These are phyloP conservation scores for Rosa chinensis DNA, from an alignment of 306 rosid genomes.

Conservation along the genomic window DNA sequence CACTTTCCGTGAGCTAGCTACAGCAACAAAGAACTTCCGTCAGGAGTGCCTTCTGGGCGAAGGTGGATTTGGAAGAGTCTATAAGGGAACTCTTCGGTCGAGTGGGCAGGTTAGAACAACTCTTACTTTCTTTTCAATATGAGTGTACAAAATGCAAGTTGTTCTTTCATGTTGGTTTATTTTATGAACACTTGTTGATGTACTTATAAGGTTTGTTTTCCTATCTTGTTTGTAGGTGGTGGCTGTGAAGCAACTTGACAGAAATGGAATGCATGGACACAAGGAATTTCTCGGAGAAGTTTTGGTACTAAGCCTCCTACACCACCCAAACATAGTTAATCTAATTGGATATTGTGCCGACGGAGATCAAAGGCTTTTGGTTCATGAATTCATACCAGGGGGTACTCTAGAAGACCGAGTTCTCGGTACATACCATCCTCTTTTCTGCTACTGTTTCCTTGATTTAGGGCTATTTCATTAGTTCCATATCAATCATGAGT, in stretches of 20 bases:
- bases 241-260: constrained; percentile 94
- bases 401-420: constrained; percentile 59
- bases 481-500: background rate
- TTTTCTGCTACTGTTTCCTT: background rate
- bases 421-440: constrained; percentile 47
- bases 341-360: constrained; percentile 90
- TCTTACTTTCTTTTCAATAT: background rate
- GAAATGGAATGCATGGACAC: constrained; percentile 68
- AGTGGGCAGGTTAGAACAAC: constrained; percentile 58
- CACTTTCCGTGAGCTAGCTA: constrained; percentile 86
- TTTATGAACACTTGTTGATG: background rate
- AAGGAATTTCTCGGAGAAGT: constrained; percentile 80
- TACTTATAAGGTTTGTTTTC: background rate
- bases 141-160: background rate
- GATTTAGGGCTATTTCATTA: background rate
- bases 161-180: background rate
- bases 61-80: constrained; percentile 95
- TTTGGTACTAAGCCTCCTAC: constrained; percentile 55
- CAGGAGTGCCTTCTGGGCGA: constrained; percentile 85
- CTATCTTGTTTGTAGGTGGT: constrained; percentile 49
- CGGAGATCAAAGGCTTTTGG: constrained; percentile 94
- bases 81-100: constrained; percentile 66
- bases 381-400: constrained; percentile 65
- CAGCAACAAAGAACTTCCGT: constrained; percentile 83
- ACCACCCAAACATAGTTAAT: constrained; percentile 72